phyloP scores from a whole-genome alignment of 179 eudicot species.

The Amaranthus tricolor region DNA sequence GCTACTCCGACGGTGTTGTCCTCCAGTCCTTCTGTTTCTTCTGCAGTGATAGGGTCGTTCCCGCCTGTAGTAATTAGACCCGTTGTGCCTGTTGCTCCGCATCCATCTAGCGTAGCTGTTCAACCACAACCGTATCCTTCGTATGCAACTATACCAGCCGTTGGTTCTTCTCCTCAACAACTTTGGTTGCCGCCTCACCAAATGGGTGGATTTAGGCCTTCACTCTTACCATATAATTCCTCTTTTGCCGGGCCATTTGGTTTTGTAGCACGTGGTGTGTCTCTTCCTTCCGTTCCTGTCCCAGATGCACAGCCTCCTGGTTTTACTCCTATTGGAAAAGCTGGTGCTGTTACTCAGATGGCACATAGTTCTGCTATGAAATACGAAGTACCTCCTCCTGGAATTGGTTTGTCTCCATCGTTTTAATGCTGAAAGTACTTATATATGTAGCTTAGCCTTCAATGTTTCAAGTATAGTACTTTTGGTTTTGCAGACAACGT shows the following conservation, averaged over 20 bases:
- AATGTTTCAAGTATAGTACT: slow-evolving; percentile 3
- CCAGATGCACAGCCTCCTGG: slow-evolving; percentile 86
- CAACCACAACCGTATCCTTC: slow-evolving; percentile 56
- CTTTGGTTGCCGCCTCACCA: slow-evolving; percentile 72
- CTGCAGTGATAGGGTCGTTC: slow-evolving; percentile 31
- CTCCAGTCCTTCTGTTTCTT: slow-evolving; percentile 35
- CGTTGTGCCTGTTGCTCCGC: slow-evolving; percentile 27
- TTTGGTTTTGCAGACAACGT: slow-evolving; percentile 40
- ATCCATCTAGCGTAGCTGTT: slow-evolving; percentile 34
- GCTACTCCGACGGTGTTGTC: slow-evolving; percentile 29
- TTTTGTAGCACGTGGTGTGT: slow-evolving; percentile 50
- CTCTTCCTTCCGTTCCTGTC: slow-evolving; percentile 58
- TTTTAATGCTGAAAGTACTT: neutral
- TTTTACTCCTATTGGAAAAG: slow-evolving; percentile 53
- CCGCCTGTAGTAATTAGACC: slow-evolving; percentile 39
- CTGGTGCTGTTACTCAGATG: slow-evolving; percentile 42
- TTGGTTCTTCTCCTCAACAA: slow-evolving; percentile 52
- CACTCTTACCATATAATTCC: slow-evolving; percentile 58
- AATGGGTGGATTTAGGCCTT: slow-evolving; percentile 54
- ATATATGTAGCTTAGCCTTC: neutral
- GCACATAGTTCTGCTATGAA: slow-evolving; percentile 35
- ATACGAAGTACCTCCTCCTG: slow-evolving; percentile 62
- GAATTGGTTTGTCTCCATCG: slow-evolving; percentile 52
- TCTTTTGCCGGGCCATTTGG: slow-evolving; percentile 56
- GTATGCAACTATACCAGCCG: slow-evolving; percentile 47